These are phyloP conservation scores for Fusarium xylarioides DNA, from an alignment of 2,329 filamentous ascomycete species.

Conservation along the genomic window DNA sequence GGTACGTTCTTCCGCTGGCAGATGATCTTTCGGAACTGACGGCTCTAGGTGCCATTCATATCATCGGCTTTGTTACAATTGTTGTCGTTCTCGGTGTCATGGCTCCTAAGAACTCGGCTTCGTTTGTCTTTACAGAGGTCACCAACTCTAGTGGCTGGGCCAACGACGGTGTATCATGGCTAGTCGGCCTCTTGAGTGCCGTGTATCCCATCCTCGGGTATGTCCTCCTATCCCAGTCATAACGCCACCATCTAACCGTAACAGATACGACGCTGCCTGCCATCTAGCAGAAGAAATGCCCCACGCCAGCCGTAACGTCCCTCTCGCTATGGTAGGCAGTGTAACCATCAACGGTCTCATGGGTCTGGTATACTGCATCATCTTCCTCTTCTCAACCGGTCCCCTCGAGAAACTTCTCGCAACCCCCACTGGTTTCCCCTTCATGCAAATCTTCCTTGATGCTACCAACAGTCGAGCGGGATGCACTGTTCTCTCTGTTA, in stretches of 20 bases:
- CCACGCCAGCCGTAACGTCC: constrained; percentile 46
- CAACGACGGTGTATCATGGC: constrained; percentile 46
- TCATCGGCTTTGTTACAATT: constrained; percentile 42
- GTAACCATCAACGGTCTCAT: constrained; percentile 55
- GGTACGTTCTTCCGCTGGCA: background rate
- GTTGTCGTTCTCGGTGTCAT: constrained; percentile 44
- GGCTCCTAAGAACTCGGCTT: constrained; percentile 42
- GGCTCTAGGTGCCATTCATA: constrained; percentile 39
- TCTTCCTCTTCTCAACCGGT: constrained; percentile 56
- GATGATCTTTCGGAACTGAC: background rate
- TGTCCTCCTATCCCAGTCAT: background rate
- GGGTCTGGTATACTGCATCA: constrained; percentile 53
- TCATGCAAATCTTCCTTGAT: constrained; percentile 53
- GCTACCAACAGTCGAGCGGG: constrained; percentile 39
- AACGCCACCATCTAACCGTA: background rate
- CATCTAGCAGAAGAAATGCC: constrained; percentile 49
- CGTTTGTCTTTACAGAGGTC: constrained; percentile 47
- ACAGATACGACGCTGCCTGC: constrained; percentile 48
- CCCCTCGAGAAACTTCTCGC: constrained; percentile 49
- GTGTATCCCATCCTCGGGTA: constrained; percentile 49
- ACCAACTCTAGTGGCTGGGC: constrained; percentile 47
- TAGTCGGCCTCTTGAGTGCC: constrained; percentile 45
- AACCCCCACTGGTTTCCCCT: constrained; percentile 54
- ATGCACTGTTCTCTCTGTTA: constrained; percentile 44
- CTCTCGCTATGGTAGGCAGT: constrained; percentile 47